Base-by-base conservation (phyloP, 23 red algal genomes). In the Gracilaria gracilis region DNA sequence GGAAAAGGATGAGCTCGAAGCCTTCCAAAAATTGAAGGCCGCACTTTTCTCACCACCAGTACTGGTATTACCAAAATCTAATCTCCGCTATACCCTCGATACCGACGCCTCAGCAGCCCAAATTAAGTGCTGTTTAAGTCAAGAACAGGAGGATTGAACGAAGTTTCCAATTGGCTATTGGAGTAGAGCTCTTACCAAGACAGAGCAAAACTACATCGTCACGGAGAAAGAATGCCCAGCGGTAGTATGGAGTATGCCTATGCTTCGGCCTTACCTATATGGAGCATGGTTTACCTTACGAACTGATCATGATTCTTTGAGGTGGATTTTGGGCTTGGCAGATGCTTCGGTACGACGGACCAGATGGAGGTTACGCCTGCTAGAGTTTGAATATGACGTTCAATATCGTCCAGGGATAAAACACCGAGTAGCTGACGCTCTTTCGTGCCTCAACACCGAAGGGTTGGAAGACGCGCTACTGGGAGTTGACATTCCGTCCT, bases 91-190 rank as follows among this genome's bases (percentile, higher is more conserved):
- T 69, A 40, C 23, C 19, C 17, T 85, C 14, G 81, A 87, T 9
- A 74, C 83, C 9, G 83, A 87, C 9, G 64, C 36, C 12, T 87
- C 64, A 4, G 57, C 16, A 16, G 67, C 5, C 23, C 83, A 75
- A 35, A 70, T 87, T 1, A 21, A 64, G 4, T 87, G 83, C 67
- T 70, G 49, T 37, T 0, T 87, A 14, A 24, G 47, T 7, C 83
- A 87, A 1, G 36, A 87, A 9, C 13, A 72, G 28, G 64, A 87
- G 4, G 57, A 85, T 4, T 12, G 5, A 12, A 14, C 44, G 21
- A 32, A 42, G 28, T 21, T 28, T 25, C 83, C 83, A 74, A 70
- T 87, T 73, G 64, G 83, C 9, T 87, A 87, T 44, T 74, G 83
- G 1, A 64, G 0, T 24, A 6, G 80, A 20, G 28, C 48, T 15